These are phyloP conservation scores for Apiospora sp. DNA, from an alignment of 2,329 filamentous ascomycete genomes.

Conservation along the genomic window DNA sequence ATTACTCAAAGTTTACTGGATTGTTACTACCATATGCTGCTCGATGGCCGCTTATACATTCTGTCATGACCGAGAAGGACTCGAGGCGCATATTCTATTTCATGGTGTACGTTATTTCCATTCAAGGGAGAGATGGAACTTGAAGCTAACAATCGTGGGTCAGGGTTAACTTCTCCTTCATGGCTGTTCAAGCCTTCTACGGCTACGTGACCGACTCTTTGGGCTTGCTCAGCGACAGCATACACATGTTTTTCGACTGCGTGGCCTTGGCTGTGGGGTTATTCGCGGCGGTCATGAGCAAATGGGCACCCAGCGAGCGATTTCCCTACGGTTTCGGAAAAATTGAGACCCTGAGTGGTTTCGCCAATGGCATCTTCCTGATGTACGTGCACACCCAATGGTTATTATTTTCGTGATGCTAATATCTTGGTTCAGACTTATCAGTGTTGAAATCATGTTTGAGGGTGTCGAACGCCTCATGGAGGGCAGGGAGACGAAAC, in stretches of 20 bases:
- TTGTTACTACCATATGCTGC: slow-evolving; percentile 75
- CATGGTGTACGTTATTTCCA: slow-evolving; percentile 72
- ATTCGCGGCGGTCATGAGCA: slow-evolving; percentile 91
- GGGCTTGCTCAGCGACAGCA: slow-evolving; percentile 94
- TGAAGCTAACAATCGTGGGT: neutral
- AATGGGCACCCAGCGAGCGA: slow-evolving; percentile 88
- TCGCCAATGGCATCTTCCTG: slow-evolving; percentile 94
- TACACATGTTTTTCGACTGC: slow-evolving; percentile 99
- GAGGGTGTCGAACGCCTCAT: slow-evolving; percentile 90
- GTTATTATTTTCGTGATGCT: neutral
- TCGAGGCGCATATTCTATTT: slow-evolving; percentile 97
- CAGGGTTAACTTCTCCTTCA: slow-evolving; percentile 93
- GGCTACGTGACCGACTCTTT: slow-evolving; percentile 93
- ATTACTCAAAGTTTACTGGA: slow-evolving; percentile 74
- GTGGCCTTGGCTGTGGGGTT: slow-evolving; percentile 90
- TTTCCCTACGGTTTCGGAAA: slow-evolving; percentile 98
- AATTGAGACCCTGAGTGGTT: slow-evolving; percentile 93
- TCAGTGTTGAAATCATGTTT: slow-evolving; percentile 95
- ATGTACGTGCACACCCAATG: slow-evolving; percentile 64
- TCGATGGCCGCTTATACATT: slow-evolving; percentile 79
- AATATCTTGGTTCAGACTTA: slow-evolving; percentile 64
- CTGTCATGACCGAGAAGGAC: slow-evolving; percentile 89
- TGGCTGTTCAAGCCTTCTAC: slow-evolving; percentile 93
- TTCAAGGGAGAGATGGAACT: neutral
- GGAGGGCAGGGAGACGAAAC: slow-evolving; percentile 83